Evolutionary conservation across 495 filamentous ascomycete species (phyloP).

Genomic region (Aspergillus coremiiformis): DNA sequence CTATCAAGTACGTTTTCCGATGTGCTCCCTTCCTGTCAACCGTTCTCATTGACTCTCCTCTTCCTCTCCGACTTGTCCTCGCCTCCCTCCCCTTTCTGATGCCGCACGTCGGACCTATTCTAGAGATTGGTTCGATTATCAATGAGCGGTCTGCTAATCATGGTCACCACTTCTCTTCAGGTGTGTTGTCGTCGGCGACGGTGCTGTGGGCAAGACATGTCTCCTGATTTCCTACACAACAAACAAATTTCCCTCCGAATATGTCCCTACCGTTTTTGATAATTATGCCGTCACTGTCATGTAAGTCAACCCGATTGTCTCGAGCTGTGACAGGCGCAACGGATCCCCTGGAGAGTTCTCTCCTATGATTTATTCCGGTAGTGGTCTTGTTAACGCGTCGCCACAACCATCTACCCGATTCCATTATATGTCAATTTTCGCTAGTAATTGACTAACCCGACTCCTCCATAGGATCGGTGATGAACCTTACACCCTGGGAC

Average conservation of each 20-base stretch:
- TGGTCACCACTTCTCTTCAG: conserved; percentile 36
- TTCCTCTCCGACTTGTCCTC: not conserved
- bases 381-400: not conserved
- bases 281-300: conserved; percentile 99
- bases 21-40: not conserved
- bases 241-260: conserved; percentile 99
- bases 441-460: conserved; percentile 3
- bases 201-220: conserved; percentile 98
- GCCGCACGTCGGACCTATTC: not conserved
- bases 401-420: not conserved
- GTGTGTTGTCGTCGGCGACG: conserved; percentile 97
- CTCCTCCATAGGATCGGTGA: conserved; percentile 77
- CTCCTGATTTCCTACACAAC: conserved; percentile 98
- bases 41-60: not conserved
- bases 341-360: not conserved
- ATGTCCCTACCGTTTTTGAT: conserved; percentile 97
- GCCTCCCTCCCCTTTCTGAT: conserved; percentile 10
- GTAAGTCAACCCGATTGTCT: conserved; percentile 50
- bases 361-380: not conserved
- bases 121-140: not conserved
- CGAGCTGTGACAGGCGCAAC: not conserved
- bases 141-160: conserved; percentile 20
- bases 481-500: conserved; percentile 92
- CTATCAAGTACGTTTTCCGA: conserved; percentile 60
- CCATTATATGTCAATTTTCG: not conserved